Evolutionary conservation across 805 yeast genomes (phyloP).

Genomic region (Lipomyces starkeyi): DNA sequence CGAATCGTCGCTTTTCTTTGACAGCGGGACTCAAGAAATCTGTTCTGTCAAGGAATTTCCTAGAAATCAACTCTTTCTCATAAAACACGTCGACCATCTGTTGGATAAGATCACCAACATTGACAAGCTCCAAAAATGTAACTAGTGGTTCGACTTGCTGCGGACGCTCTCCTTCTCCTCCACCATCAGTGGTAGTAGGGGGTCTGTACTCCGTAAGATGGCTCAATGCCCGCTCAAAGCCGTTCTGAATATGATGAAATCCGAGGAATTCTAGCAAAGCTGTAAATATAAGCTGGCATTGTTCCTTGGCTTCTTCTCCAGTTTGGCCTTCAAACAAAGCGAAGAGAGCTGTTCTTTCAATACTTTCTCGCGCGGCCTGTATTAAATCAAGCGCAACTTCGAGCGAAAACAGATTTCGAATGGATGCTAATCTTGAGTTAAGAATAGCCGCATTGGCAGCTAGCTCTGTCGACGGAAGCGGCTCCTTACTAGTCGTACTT

Average conservation of each 20-base stretch:
- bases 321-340: constrained; percentile 46
- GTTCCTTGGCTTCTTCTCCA: constrained; percentile 50
- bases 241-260: constrained; percentile 76
- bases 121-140: constrained; percentile 86
- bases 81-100: constrained; percentile 93
- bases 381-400: constrained; percentile 76
- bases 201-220: constrained; percentile 78
- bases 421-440: constrained; percentile 72
- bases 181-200: constrained; percentile 38
- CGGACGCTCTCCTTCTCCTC: constrained; percentile 25
- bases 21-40: constrained; percentile 81
- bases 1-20: constrained; percentile 80
- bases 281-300: constrained; percentile 69
- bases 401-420: constrained; percentile 77
- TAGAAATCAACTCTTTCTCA: constrained; percentile 72
- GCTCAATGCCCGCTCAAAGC: constrained; percentile 79
- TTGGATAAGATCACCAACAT: constrained; percentile 87
- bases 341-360: constrained; percentile 63
- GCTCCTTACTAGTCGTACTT: constrained; percentile 21
- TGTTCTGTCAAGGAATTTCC: constrained; percentile 67
- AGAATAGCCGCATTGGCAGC: constrained; percentile 83
- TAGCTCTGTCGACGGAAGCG: constrained; percentile 60
- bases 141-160: constrained; percentile 68
- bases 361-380: constrained; percentile 67
- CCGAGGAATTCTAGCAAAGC: constrained; percentile 68